Evolutionary conservation across 116 monocot genomes (phyloP), one percentile per base, ranked within the genome.

Genomic region (Dioscorea cayenensis): DNA sequence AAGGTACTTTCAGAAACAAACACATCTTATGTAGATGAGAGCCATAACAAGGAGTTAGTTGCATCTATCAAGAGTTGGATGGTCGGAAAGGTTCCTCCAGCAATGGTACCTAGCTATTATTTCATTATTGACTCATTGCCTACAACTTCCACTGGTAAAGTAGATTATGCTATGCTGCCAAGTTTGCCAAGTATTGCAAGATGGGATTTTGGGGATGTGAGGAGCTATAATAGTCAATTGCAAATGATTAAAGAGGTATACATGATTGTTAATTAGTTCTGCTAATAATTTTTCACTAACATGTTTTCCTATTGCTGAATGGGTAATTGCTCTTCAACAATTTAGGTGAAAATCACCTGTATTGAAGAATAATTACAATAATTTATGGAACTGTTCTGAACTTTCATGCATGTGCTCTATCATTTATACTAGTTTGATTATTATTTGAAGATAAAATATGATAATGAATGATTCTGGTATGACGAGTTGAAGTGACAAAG

Each of bases 181-280:
- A 71, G 73, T 69, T 86, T 79, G 74, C 20, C 63, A 20, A 64
- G 50, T 36, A 55, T 48, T 19, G 6, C 51, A 51, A 77, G 81
- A 50, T 7, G 64, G 10, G 48, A 10, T 58, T 76, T 18, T 59
- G 71, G 74, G 20, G 65, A 51, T 75, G 66, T 73, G 49, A 65
- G 25, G 62, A 62, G 23, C 23, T 20, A 27, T 64, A 65, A 82
- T 63, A 67, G 61, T 49, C 73, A 66, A 69, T 76, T 96, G 77
- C 70, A 90, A 78, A 67, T 79, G 20, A 82, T 96, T 49, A 90
- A 84, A 81, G 64, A 90, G 87, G 95, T 95, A 60, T 51, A 23
- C 7, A 25, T 55, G 22, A 14, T 55, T 55, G n/a, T 55, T 55
- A 16, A 18, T 55, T 55, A 18, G 16, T 55, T 55, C 55, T 55